These are phyloP conservation scores for Trypanosomatidae sp. DNA, from an alignment of 208 protist genomes.

Conservation along the genomic window DNA sequence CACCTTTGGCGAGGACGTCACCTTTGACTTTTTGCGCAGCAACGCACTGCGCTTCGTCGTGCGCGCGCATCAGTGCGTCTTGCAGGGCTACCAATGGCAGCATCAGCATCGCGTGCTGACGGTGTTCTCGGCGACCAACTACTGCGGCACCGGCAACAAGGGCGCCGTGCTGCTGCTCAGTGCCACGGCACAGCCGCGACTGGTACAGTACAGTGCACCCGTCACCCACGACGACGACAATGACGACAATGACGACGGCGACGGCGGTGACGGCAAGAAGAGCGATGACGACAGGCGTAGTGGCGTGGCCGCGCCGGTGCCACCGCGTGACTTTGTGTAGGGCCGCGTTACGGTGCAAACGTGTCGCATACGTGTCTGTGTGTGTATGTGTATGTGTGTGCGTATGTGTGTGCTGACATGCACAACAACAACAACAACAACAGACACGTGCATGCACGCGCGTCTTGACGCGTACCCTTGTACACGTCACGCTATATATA, in stretches of 20 bases:
- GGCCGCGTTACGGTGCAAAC: slow-evolving; percentile 2
- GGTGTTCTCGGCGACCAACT: slow-evolving; percentile 99
- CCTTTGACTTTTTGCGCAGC: slow-evolving; percentile 92
- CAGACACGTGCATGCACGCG: too few species aligned
- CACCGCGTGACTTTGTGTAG: slow-evolving; percentile 15
- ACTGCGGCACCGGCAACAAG: slow-evolving; percentile 99
- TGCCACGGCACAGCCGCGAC: slow-evolving; percentile 13
- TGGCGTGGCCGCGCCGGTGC: slow-evolving; percentile 14
- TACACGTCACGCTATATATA: too few species aligned
- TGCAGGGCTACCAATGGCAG: slow-evolving; percentile 98
- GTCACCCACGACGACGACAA: too few species aligned
- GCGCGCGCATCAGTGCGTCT: slow-evolving; percentile 97
- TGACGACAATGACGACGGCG: slow-evolving; percentile 2
- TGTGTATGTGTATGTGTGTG: too few species aligned
- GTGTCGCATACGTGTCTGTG: too few species aligned
- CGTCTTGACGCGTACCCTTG: too few species aligned
- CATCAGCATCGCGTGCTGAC: slow-evolving; percentile 97
- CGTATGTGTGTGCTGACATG: too few species aligned
- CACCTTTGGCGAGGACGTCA: slow-evolving; percentile 97
- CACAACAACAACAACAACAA: too few species aligned
- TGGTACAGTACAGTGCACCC: slow-evolving; percentile 69
- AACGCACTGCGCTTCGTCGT: slow-evolving; percentile 97
- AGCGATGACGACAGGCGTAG: too few species aligned
- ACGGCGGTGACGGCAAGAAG: too few species aligned
- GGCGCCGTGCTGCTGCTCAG: slow-evolving; percentile 91